Evolutionary conservation across 495 filamentous ascomycete species (phyloP).

Genomic region (Penicillium paxilli): DNA sequence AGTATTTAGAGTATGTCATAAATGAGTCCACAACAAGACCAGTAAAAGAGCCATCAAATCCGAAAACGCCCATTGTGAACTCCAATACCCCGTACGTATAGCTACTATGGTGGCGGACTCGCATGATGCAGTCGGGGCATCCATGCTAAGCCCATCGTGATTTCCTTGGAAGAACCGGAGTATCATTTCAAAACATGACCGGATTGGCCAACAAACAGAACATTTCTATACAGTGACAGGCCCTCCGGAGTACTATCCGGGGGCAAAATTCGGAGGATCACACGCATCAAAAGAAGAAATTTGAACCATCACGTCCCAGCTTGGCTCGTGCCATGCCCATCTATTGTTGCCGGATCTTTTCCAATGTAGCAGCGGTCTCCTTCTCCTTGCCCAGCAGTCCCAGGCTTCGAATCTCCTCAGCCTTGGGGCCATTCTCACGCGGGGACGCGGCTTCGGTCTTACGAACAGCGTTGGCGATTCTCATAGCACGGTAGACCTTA

Average conservation of each 20-base stretch:
- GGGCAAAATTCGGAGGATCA: slow-evolving; percentile 32
- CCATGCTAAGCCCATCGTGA: too few relatives aligned
- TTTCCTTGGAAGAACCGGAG: slow-evolving; percentile 23
- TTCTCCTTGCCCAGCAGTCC: slow-evolving; percentile 81
- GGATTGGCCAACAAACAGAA: slow-evolving; percentile 22
- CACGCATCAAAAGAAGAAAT: slow-evolving; percentile 32
- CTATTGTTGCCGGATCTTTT: slow-evolving; percentile 23
- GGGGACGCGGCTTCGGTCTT: slow-evolving; percentile 74
- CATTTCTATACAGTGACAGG: slow-evolving; percentile 46
- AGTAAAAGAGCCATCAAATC: too few relatives aligned
- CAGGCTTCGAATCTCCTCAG: slow-evolving; percentile 78
- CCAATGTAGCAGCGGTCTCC: slow-evolving; percentile 66
- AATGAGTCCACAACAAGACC: too few relatives aligned
- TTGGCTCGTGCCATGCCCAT: slow-evolving; percentile 15
- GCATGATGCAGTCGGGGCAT: too few relatives aligned
- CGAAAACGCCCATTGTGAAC: too few relatives aligned
- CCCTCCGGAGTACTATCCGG: slow-evolving; percentile 21
- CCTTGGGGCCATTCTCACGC: slow-evolving; percentile 71
- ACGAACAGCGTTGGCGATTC: slow-evolving; percentile 84
- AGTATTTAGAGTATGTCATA: too few relatives aligned
- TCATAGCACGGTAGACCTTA: slow-evolving; percentile 74
- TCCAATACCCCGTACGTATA: too few relatives aligned
- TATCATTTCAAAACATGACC: slow-evolving; percentile 31
- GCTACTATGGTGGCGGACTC: too few relatives aligned
- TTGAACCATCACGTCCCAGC: slow-evolving; percentile 24